Percentiles rank a stretch among this genome's conserved stretches.
These are phyloP conservation scores for Globisporangium takayamanum DNA, from an alignment of 352 stramenopile genomes.

Conservation along the genomic window DNA sequence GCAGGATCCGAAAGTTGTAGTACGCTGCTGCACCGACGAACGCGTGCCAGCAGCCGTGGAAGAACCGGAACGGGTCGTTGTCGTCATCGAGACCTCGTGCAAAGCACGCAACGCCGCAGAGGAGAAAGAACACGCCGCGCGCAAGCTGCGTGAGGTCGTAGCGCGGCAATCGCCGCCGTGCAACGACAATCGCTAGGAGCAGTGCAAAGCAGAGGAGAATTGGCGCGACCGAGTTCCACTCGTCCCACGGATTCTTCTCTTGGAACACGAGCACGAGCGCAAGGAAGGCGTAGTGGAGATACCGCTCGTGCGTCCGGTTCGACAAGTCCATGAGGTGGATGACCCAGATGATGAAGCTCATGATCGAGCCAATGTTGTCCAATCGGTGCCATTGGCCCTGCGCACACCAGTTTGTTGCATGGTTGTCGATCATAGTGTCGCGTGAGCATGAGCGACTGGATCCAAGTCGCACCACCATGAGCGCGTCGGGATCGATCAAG, in stretches of 20 bases:
- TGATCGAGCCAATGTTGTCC: constrained; percentile 81
- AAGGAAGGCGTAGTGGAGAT: constrained; percentile 68
- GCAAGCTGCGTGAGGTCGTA: constrained; percentile 53
- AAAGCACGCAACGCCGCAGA: constrained; percentile 50
- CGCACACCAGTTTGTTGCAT: not conserved
- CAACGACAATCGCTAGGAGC: constrained; percentile 36
- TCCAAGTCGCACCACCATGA: no score
- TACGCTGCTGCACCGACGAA: constrained; percentile 66
- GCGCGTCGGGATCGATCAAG: not conserved
- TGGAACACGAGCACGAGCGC: constrained; percentile 57
- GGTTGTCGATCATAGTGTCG: not conserved
- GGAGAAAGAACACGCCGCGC: constrained; percentile 40
- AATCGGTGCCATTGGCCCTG: constrained; percentile 74
- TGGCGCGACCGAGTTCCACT: constrained; percentile 41
- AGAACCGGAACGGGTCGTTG: constrained; percentile 72
- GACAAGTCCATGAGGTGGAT: constrained; percentile 76
- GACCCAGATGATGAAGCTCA: constrained; percentile 70
- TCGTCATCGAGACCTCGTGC: constrained; percentile 59
- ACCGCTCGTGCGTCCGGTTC: constrained; percentile 28
- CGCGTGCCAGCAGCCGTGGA: constrained; percentile 77
- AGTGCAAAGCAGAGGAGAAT: constrained; percentile 38
- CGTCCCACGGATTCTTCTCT: constrained; percentile 77
- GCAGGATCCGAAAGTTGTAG: constrained; percentile 65
- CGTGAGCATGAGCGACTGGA: not conserved
- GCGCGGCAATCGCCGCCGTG: constrained; percentile 29